Evolutionary conservation across 2,329 filamentous ascomycete species (phyloP).

Genomic region (Pyrenophora teres): DNA sequence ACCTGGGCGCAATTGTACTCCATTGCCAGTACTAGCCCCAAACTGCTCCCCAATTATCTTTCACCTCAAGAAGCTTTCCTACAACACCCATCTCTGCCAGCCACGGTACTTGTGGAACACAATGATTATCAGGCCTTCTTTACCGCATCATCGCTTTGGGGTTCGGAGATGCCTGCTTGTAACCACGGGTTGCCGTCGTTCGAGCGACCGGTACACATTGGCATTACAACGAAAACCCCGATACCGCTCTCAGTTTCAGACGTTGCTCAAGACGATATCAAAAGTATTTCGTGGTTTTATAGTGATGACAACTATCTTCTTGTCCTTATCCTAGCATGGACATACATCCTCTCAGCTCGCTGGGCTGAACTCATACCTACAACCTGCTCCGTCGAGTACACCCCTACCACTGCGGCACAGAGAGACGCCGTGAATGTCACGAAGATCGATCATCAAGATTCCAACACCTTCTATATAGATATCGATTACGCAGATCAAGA

Average conservation of each 20-base stretch:
- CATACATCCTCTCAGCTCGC: conserved; percentile 1
- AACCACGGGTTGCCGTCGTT: background rate
- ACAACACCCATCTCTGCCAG: background rate
- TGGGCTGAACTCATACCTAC: background rate
- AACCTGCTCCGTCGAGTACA: background rate
- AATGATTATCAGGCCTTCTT: background rate
- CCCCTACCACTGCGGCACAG: background rate
- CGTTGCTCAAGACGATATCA: background rate
- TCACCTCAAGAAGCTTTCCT: background rate
- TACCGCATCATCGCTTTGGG: background rate
- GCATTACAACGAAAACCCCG: background rate
- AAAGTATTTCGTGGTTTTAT: background rate
- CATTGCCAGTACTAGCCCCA: background rate
- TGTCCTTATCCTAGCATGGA: background rate
- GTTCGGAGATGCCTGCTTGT: background rate
- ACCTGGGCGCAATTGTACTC: background rate
- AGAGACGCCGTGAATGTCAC: background rate
- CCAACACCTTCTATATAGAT: background rate
- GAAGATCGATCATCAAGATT: background rate
- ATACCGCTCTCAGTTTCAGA: background rate
- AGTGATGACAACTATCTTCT: background rate
- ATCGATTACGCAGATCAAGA: background rate
- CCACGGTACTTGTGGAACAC: background rate
- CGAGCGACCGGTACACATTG: background rate
- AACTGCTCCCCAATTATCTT: background rate